These are phyloP conservation scores for Lobosporangium transversale DNA, from an alignment of 192 early-diverging fungal genomes.

Conservation along the genomic window DNA sequence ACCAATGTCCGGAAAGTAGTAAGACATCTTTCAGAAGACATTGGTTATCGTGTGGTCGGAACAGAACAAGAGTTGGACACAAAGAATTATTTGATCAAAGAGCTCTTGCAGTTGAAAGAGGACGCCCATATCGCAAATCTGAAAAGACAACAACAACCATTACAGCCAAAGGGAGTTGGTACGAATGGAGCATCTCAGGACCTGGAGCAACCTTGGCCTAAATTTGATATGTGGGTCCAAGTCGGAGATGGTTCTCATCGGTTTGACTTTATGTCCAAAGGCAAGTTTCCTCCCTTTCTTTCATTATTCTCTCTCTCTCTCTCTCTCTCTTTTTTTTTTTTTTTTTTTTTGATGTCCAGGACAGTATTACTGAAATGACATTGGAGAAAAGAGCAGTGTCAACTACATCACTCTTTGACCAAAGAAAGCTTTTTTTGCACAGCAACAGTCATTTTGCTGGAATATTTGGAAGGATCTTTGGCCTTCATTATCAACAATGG, in stretches of 20 bases:
- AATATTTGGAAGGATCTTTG: too few species aligned
- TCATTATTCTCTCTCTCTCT: background rate
- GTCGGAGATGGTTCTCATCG: constrained; percentile 69
- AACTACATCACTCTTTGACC: too few species aligned
- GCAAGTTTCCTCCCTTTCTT: constrained; percentile 38
- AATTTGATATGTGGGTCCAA: constrained; percentile 71
- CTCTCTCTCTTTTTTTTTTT: background rate
- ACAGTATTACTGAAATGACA: too few species aligned
- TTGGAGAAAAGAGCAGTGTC: too few species aligned
- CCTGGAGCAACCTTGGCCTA: constrained; percentile 43
- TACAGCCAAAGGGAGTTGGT: constrained; percentile 37
- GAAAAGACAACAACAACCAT: constrained; percentile 8
- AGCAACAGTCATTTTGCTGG: too few species aligned
- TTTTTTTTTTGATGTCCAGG: background rate
- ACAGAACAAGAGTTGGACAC: constrained; percentile 54
- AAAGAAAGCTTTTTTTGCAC: too few species aligned
- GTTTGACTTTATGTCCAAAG: constrained; percentile 78
- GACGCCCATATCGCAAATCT: constrained; percentile 51
- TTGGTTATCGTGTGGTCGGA: constrained; percentile 69
- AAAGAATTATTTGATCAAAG: constrained; percentile 19
- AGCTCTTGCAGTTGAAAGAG: constrained; percentile 38
- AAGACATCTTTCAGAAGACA: constrained; percentile 57
- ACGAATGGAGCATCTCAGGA: too few species aligned
- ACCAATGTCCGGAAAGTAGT: constrained; percentile 60
- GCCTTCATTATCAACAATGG: too few species aligned